These are phyloP conservation scores for Trametes pubescens DNA, from an alignment of 1,284 basidiomycete species.

Conservation along the genomic window DNA sequence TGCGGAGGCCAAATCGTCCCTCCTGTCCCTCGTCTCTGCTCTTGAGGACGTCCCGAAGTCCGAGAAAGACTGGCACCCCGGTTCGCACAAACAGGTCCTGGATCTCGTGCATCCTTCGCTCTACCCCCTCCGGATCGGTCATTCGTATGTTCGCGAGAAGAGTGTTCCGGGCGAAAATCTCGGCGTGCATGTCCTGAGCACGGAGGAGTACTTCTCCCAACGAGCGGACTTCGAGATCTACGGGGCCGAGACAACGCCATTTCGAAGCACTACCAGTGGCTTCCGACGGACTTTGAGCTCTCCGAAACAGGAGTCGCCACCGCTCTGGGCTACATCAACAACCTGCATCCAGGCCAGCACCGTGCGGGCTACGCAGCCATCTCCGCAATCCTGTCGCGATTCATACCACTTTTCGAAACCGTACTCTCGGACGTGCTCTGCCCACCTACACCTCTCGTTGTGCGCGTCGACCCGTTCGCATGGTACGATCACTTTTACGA, in stretches of 20 bases:
- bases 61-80: constrained; percentile 36
- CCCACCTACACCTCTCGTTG: background rate
- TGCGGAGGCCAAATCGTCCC: constrained; percentile 1
- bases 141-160: constrained; percentile 18
- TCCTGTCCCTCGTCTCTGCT: constrained; percentile 5
- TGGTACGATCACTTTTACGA: constrained; percentile 14
- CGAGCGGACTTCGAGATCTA: background rate
- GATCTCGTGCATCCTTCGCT: constrained; percentile 28
- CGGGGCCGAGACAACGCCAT: background rate
- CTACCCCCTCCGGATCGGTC: constrained; percentile 15
- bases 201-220: background rate
- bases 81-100: constrained; percentile 33
- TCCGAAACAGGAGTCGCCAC: constrained; percentile 7
- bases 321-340: constrained; percentile 20
- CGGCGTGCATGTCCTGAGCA: background rate
- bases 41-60: constrained; percentile 22
- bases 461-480: constrained; percentile 4
- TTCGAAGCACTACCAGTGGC: constrained; percentile 25
- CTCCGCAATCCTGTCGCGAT: constrained; percentile 41
- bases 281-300: constrained; percentile 30
- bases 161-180: background rate
- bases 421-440: constrained; percentile 33
- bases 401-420: constrained; percentile 48
- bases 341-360: constrained; percentile 26
- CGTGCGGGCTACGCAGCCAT: constrained; percentile 43